Base-by-base conservation (phyloP, 1,284 basidiomycete genomes). In the Ustanciosporium gigantosporum region DNA sequence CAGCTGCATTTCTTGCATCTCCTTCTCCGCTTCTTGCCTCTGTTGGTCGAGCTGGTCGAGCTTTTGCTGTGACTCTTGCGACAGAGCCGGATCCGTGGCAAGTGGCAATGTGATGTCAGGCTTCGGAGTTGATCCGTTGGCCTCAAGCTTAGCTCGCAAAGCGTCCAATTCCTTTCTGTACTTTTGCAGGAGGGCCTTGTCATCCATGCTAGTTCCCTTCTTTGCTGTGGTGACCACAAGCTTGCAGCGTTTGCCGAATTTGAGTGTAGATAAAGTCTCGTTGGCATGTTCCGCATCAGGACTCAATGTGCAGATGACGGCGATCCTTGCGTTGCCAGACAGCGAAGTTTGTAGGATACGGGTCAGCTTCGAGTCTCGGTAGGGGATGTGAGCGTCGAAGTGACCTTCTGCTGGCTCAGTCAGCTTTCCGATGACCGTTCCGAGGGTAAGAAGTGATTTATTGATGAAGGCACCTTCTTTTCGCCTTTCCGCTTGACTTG, bases 351-450 rank as follows among this genome's bases (percentile, higher is more conserved):
- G 82, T 7, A 84, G 77, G 16, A 84, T 72, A 21, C 83, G 80
- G 0, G 82, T 83, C 37, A 80, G 64, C 53, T 84, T 83, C 15
- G 81, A 82, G 60, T 84, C 82, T 21, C 83, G 81, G 66, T 83
- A 84, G 0, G 83, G 82, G 16, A 84, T 80, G 65, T 84, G 83
- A 11, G 46, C 45, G 17, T 59, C 51, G 5, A 25, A 29, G 2
- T 17, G 2, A 3, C 42, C 34, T 31, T 34, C 25, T 14, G 25
- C 31, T 1, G 40, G 29, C 44, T 82, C 82, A 1, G 82, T 81
- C 23, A 84, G 79, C 66, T 83, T 83, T 58, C 81, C 80, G 59
- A 84, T 83, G 25, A 84, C 83, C 31, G 82, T 83, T 6, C 80
- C 79, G 19, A 83, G 73, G 0, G 81, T 81, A 14, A 83, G 74